Conservation (phyloP, 2,329 filamentous ascomycete species). For the Aspergillus pseudonomiae region DNA sequence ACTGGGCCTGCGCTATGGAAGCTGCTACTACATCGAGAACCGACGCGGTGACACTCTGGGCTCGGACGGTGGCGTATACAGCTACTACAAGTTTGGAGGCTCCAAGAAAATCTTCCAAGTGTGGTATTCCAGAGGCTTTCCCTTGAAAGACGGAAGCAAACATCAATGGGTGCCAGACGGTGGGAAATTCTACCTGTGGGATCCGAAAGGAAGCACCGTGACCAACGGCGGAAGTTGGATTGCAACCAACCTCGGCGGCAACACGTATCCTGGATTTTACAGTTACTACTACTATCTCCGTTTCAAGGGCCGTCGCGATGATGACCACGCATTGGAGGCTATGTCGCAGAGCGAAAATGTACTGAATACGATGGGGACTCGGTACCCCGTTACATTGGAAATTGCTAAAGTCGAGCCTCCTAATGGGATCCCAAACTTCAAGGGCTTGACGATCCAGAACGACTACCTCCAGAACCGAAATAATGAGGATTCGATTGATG, state of each 20-base stretch:
- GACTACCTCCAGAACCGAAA: background rate
- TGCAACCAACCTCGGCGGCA: conserved; percentile 2
- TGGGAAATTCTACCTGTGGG: conserved; percentile 3
- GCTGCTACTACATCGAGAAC: conserved; percentile 5
- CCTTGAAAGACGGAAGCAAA: background rate
- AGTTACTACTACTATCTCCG: conserved; percentile 4
- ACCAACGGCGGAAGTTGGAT: conserved; percentile 7
- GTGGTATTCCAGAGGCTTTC: background rate
- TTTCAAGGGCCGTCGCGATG: background rate
- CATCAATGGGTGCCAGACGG: background rate
- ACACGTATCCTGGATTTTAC: conserved; percentile 1
- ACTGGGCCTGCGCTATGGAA: background rate
- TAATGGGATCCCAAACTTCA: background rate
- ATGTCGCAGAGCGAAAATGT: background rate
- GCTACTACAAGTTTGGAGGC: conserved; percentile 9
- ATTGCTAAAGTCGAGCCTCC: conserved; percentile 3
- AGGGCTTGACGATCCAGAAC: background rate
- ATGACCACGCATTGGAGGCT: background rate
- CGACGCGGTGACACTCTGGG: background rate
- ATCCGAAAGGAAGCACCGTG: conserved; percentile 1
- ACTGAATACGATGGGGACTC: background rate
- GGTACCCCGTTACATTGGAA: background rate
- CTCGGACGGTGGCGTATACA: conserved; percentile 2
- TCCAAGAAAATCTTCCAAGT: background rate
- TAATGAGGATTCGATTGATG: background rate